These are phyloP conservation scores for Solanum paucissectum DNA, from an alignment of 257 asterid species.

Conservation along the genomic window DNA sequence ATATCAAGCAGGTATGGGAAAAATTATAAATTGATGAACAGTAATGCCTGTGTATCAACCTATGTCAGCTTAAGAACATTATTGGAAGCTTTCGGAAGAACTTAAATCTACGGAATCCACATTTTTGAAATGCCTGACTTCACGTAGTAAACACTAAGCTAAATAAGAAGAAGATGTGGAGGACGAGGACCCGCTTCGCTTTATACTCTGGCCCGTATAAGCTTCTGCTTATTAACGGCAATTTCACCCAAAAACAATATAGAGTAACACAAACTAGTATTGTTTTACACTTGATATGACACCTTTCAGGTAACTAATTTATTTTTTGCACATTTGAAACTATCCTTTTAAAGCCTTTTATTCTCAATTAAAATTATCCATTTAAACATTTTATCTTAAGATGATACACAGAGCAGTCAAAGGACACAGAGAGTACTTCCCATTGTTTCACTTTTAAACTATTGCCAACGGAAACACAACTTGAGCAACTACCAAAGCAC, in stretches of 20 bases:
- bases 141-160: neutral
- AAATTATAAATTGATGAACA: neutral
- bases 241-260: neutral
- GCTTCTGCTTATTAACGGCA: neutral
- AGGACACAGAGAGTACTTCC: neutral
- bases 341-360: neutral
- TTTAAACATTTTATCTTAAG: neutral
- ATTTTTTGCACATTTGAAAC: neutral
- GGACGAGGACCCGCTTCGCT: neutral
- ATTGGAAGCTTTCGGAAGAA: neutral
- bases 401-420: neutral
- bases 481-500: neutral
- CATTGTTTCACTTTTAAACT: neutral
- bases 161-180: neutral
- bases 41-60: neutral
- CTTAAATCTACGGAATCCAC: neutral
- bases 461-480: neutral
- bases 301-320: neutral
- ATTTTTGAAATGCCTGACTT: neutral
- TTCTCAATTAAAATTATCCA: neutral
- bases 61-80: neutral
- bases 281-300: neutral
- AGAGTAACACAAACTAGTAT: neutral
- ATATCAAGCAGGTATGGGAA: neutral
- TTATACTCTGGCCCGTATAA: neutral